Evolutionary conservation across 495 filamentous ascomycete species (phyloP).

Genomic region (Aspergillus hancockii): DNA sequence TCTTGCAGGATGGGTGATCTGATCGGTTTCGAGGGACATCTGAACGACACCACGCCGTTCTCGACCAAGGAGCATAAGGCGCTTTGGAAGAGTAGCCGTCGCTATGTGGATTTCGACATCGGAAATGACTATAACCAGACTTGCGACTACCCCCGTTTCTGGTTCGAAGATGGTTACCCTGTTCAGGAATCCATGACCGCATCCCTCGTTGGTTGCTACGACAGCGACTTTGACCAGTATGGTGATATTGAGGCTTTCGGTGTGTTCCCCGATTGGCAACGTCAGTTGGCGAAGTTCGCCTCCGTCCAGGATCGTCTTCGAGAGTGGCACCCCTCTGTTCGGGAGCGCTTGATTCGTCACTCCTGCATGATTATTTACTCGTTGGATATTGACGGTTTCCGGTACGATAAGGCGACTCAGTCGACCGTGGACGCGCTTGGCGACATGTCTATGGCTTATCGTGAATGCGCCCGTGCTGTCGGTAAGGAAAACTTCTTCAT

Average conservation of each 20-base stretch:
- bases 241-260: constrained; percentile 72
- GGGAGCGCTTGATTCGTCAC: constrained; percentile 60
- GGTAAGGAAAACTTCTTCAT: constrained; percentile 66
- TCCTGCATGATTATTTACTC: constrained; percentile 64
- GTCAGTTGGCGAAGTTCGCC: constrained; percentile 72
- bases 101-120: constrained; percentile 63
- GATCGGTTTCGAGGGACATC: constrained; percentile 65
- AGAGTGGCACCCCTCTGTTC: constrained; percentile 64
- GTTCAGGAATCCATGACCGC: constrained; percentile 45
- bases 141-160: constrained; percentile 67
- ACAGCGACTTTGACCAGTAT: constrained; percentile 72
- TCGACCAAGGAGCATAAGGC: constrained; percentile 54
- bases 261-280: constrained; percentile 66
- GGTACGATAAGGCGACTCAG: constrained; percentile 70
- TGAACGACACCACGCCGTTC: constrained; percentile 66
- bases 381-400: constrained; percentile 67
- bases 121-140: constrained; percentile 56
- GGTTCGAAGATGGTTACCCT: constrained; percentile 59
- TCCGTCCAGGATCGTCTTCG: constrained; percentile 73
- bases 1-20: constrained; percentile 58
- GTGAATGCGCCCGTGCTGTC: constrained; percentile 54
- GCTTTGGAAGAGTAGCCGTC: constrained; percentile 56
- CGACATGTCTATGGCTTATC: constrained; percentile 51
- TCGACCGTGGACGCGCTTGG: constrained; percentile 63
- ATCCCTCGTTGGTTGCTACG: constrained; percentile 57